Percentiles rank a stretch among this genome's conserved stretches.
phyloP scores from a whole-genome alignment of 345 rosid genomes.

The Melaleuca alternifolia region DNA sequence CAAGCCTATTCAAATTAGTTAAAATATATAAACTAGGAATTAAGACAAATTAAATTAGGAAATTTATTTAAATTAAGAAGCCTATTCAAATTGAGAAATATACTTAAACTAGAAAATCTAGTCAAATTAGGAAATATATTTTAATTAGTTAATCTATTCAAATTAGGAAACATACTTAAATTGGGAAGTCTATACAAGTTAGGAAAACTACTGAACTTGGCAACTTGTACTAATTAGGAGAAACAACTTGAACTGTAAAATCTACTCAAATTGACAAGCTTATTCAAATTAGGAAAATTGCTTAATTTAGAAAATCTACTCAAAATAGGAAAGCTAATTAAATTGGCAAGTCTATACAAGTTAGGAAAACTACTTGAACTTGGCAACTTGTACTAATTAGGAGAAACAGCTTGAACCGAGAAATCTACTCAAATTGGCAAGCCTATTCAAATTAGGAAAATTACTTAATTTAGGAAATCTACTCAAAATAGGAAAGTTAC shows the following conservation, averaged over 20 bases:
- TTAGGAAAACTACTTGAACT: neutral
- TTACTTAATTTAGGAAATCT: neutral
- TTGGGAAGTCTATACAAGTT: neutral
- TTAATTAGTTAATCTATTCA: neutral
- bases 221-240: neutral
- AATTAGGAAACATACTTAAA: no score
- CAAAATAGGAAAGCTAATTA: neutral
- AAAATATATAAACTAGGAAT: neutral
- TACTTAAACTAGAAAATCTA: neutral
- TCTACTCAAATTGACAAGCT: neutral
- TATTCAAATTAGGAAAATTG: neutral
- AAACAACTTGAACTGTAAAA: no score
- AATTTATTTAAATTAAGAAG: neutral
- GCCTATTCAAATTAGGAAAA: neutral
- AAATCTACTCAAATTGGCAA: neutral
- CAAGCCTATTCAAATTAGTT: neutral
- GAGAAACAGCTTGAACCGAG: no score
- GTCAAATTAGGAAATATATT: neutral
- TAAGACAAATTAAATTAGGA: neutral
- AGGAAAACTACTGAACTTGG: neutral
- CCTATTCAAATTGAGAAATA: no score
- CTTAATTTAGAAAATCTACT: neutral
- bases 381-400: no score
- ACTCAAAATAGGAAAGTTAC: neutral
- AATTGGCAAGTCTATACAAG: neutral